Evolutionary conservation across 2,329 filamentous ascomycete species (phyloP), one percentile per base, ranked within the genome.

Genomic region (Fusarium algeriense): DNA sequence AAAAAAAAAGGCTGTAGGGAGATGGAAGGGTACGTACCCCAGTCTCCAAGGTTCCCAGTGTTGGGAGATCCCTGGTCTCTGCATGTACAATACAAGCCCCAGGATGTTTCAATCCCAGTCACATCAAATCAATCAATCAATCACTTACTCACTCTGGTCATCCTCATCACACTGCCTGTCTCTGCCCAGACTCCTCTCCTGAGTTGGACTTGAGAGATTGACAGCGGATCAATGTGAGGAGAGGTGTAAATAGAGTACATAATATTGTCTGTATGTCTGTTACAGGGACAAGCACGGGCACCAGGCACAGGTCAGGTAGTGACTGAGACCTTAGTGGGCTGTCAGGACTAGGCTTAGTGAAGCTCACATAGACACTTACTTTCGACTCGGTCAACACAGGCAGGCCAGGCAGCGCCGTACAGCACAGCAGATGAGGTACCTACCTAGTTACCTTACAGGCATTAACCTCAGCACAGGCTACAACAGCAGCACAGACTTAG

Each of bases 181-280:
- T 45, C 69, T 67, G 34, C 59, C 59, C 63, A 67, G 53, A 49
- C 58, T 70, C 50, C 68, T 61, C 73, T 75, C 70, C 69, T 64
- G 70, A 68, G 67, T 69, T 70, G 64, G 20, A 35, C 20, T n/a
- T 55, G 44, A 67, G 64, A 71, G 60, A 72, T 65, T 65, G 69
- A 73, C 66, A 66, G 64, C 63, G 52, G 60, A 65, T 65, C 60
- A 52, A 44, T 50, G 46, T 44, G 40, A 58, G 38, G 44, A 46
- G 57, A 52, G 62, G 64, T 61, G 62, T 67, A 62, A 37, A 70
- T 45, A 48, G 44, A 66, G 62, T 46, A 55, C 35, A 53, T 20
- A 34, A 64, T 15, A 28, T 61, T 32, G 57, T 62, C 61, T 57
- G 57, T 23, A 23, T 23, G 23, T 65, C 64, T 70, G 60, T 64